Base-by-base conservation (phyloP, 257 asterid species). In the Petunia secreta region DNA sequence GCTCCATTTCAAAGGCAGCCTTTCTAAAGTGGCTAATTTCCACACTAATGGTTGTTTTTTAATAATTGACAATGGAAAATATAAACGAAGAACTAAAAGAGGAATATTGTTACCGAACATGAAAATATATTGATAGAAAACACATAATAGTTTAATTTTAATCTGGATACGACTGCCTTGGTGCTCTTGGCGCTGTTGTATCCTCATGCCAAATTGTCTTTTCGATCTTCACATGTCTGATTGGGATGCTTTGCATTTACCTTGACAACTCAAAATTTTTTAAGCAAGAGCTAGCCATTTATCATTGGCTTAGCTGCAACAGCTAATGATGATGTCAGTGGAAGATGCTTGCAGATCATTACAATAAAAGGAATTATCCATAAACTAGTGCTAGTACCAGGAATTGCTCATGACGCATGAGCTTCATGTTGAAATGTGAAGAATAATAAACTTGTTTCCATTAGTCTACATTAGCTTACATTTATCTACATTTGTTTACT, bases 171-270 rank as follows among this genome's bases (percentile, higher is more conserved):
- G 93, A 90, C 63, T 95, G 98, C 86, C 88, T 95, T 4, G 80
- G 82, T 13, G 85, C 92, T 57, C 83, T 95, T 7, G 91, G 92
- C 46, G 89, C 97, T 2, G 63, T 83, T 8, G 75, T 54, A 1
- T 83, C 97, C 14, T 78, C 88, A 2, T 85, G 79, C 67, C 94
- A 86, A 83, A 52, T 95, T 50, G 90, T 95, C 68, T 95, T 58
- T 85, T 95, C 79, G 99, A 93, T 89, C 94, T 92, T 57, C 93
- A 92, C 79, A 80, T 95, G 87, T 89, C 92, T 3, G 99, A 92
- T 81, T 77, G 93, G 81, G 97, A 93, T 76, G 97, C 15, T 92
- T 82, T 69, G 99, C 93, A 78, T 93, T 95, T 2, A 73, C 94
- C 16, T 75, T 57, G 87, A 92, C 94, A 82, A 91, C 91, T 75